Percentiles rank a stretch among this genome's conserved stretches.
Evolutionary conservation across 441 rosid genomes (phyloP).

Genomic region (Gossypium laxum): DNA sequence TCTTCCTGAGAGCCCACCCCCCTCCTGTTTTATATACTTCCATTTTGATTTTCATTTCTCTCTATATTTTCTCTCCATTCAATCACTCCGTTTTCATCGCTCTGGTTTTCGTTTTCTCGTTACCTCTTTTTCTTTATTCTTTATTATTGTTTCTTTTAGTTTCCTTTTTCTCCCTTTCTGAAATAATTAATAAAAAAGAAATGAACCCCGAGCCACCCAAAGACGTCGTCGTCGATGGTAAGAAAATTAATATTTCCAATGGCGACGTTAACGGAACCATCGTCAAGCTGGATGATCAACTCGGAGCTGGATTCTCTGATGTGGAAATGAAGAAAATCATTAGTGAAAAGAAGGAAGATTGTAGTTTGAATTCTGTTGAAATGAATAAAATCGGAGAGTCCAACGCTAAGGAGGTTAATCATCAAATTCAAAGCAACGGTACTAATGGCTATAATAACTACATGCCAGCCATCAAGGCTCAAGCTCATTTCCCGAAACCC

Average conservation of each 20-base stretch:
- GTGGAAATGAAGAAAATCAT: background rate
- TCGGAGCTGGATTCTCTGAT: background rate
- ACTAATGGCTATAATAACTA: background rate
- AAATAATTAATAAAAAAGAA: background rate
- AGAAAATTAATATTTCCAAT: background rate
- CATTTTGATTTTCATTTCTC: background rate
- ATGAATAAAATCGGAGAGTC: background rate
- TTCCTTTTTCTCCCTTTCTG: background rate
- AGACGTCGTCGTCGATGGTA: background rate
- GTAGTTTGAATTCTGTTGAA: background rate
- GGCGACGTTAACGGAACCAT: background rate
- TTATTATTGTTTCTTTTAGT: background rate
- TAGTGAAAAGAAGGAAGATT: background rate
- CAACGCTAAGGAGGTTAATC: background rate
- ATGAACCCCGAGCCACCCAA: background rate
- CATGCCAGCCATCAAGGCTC: conserved; percentile 36
- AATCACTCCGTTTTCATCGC: conserved; percentile 26
- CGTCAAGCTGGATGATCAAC: background rate
- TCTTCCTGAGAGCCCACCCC: background rate
- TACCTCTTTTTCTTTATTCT: background rate
- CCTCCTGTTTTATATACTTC: background rate
- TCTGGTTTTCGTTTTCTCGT: background rate
- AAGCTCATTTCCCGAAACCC: conserved; percentile 57
- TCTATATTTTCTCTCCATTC: conserved; percentile 7
- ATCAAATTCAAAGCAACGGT: background rate